These are phyloP conservation scores for Cokeromyces recurvatus DNA, from an alignment of 371 early-diverging fungal species.

Conservation along the genomic window DNA sequence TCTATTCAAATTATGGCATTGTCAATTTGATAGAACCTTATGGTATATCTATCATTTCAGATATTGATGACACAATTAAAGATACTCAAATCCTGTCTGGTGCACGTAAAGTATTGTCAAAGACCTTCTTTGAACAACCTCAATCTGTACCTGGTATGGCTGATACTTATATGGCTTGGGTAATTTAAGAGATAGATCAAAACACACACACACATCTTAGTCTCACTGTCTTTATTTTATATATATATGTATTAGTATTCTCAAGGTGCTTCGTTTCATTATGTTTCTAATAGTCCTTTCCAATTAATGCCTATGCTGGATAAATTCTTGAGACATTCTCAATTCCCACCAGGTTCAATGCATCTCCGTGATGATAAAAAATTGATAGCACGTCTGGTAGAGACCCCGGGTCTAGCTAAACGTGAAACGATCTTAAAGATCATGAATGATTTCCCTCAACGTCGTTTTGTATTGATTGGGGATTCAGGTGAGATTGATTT, in stretches of 20 bases:
- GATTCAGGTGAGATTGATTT: slow-evolving; percentile 90
- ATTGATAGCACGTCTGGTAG: slow-evolving; percentile 27
- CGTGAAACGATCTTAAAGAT: slow-evolving; percentile 52
- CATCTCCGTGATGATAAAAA: slow-evolving; percentile 61
- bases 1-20: slow-evolving; percentile 26
- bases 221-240: neutral
- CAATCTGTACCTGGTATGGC: slow-evolving; percentile 69
- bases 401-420: slow-evolving; percentile 50
- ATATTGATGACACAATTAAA: slow-evolving; percentile 90
- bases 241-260: too few relatives aligned
- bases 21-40: slow-evolving; percentile 51
- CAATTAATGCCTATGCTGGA: slow-evolving; percentile 75
- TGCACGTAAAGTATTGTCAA: slow-evolving; percentile 57
- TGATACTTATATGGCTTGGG: slow-evolving; percentile 60
- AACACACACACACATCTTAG: neutral
- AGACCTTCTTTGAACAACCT: slow-evolving; percentile 65
- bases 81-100: slow-evolving; percentile 71
- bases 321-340: slow-evolving; percentile 60
- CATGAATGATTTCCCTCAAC: slow-evolving; percentile 72
- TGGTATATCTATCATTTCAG: slow-evolving; percentile 80
- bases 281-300: slow-evolving; percentile 90
- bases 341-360: slow-evolving; percentile 80
- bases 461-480: slow-evolving; percentile 84
- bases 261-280: slow-evolving; percentile 77
- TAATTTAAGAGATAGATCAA: slow-evolving; percentile 16